Evolutionary conservation across 2,329 filamentous ascomycete species (phyloP).

Genomic region (Raffaelea deltoideospora): DNA sequence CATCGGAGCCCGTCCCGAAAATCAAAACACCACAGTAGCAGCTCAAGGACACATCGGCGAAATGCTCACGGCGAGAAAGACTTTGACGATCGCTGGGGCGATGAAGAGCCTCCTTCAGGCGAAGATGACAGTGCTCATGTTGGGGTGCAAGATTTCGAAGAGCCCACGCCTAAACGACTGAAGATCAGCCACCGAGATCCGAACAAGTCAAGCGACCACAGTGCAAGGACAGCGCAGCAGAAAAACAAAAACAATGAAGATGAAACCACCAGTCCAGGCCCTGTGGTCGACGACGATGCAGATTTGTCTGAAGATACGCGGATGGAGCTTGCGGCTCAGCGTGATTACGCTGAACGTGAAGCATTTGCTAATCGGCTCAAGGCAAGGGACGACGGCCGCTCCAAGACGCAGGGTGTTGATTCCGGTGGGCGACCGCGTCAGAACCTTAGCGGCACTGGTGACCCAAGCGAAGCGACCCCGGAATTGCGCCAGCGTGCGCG

Average conservation of each 20-base stretch:
- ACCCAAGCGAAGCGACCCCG: constrained; percentile 52
- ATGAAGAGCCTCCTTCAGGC: constrained; percentile 46
- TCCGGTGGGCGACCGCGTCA: constrained; percentile 18
- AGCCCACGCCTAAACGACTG: constrained; percentile 56
- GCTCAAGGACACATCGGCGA: constrained; percentile 22
- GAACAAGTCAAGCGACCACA: constrained; percentile 9
- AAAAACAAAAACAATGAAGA: too few relatives aligned
- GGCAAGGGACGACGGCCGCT: constrained; percentile 56
- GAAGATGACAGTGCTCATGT: background rate
- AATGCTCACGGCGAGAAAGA: constrained; percentile 24
- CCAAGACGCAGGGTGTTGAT: constrained; percentile 46
- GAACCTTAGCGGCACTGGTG: too few relatives aligned
- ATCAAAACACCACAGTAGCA: constrained; percentile 16
- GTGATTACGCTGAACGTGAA: constrained; percentile 60
- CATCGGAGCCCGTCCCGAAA: constrained; percentile 13
- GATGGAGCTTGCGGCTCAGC: constrained; percentile 41
- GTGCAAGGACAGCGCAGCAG: background rate
- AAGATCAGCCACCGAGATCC: constrained; percentile 36
- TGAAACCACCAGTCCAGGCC: too few relatives aligned
- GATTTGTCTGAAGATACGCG: constrained; percentile 46
- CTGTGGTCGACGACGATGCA: constrained; percentile 18
- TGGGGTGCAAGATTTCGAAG: constrained; percentile 43
- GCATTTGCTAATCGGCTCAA: constrained; percentile 65
- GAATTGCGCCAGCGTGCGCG: constrained; percentile 72
- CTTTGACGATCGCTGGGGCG: constrained; percentile 69